Evolutionary conservation across 2,329 filamentous ascomycete genomes (phyloP).

Genomic region (Dactylella cylindrospora): DNA sequence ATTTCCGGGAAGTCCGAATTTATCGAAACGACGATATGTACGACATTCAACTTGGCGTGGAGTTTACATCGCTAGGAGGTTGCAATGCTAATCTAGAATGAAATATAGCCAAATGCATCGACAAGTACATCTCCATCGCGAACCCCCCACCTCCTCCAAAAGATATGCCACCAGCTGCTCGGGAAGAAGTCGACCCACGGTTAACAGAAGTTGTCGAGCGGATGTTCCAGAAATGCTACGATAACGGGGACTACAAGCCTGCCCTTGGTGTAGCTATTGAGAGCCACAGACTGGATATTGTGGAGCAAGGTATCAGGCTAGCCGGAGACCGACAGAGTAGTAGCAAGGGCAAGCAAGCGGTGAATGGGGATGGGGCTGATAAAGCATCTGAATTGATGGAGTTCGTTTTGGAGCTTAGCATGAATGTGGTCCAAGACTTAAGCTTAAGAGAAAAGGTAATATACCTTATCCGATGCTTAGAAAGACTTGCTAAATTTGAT

Average conservation of each 20-base stretch:
- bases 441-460: conserved; percentile 71
- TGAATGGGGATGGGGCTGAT: conserved; percentile 57
- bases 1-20: conserved; percentile 89
- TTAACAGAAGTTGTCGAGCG: conserved; percentile 82
- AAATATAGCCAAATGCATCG: conserved; percentile 77
- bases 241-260: conserved; percentile 84
- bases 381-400: conserved; percentile 93
- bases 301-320: conserved; percentile 81
- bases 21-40: conserved; percentile 94
- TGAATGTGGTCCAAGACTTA: conserved; percentile 95
- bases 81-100: conserved; percentile 23
- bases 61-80: neutral
- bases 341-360: conserved; percentile 62
- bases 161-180: conserved; percentile 34
- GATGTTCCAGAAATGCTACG: conserved; percentile 86
- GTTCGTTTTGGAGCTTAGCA: conserved; percentile 91
- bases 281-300: conserved; percentile 83
- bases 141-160: conserved; percentile 27
- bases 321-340: conserved; percentile 71
- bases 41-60: conserved; percentile 46
- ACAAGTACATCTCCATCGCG: conserved; percentile 88
- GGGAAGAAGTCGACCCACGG: conserved; percentile 47
- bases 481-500: neutral
- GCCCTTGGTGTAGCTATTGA: conserved; percentile 97
- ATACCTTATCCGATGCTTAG: conserved; percentile 5